Evolutionary conservation across 805 yeast genomes (phyloP).

Genomic region (Wickerhamomyces sydowiorum): DNA sequence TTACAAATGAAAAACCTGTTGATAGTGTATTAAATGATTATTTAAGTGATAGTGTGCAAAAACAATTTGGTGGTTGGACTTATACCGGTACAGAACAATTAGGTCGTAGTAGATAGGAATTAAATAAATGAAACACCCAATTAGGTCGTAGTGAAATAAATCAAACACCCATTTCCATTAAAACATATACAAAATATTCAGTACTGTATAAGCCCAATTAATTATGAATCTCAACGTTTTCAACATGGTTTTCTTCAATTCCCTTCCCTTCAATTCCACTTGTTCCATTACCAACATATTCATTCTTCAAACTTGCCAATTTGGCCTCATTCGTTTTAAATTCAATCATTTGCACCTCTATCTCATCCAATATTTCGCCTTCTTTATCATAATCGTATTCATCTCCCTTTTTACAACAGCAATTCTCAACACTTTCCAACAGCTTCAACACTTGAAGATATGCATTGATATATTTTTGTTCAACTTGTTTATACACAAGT

Average conservation of each 20-base stretch:
- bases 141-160: too few species aligned
- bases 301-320: slow-evolving; percentile 1
- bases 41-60: slow-evolving; percentile 90
- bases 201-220: background rate
- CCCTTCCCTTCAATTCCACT: background rate
- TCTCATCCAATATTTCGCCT: slow-evolving; percentile 18
- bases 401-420: slow-evolving; percentile 7
- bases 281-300: too few species aligned
- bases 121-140: background rate
- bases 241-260: background rate
- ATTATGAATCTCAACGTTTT: background rate
- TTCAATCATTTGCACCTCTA: slow-evolving; percentile 14
- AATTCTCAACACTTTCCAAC: slow-evolving; percentile 12
- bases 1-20: slow-evolving; percentile 87
- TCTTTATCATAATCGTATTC: slow-evolving; percentile 22
- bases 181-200: slow-evolving; percentile 1
- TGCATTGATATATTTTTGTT: slow-evolving; percentile 9
- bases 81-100: slow-evolving; percentile 65
- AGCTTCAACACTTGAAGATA: slow-evolving; percentile 14
- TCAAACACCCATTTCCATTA: slow-evolving; percentile 19
- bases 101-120: slow-evolving; percentile 25
- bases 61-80: slow-evolving; percentile 99
- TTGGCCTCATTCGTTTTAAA: slow-evolving; percentile 19
- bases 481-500: background rate
- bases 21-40: slow-evolving; percentile 94